A percentile compares a stretch with the other conserved stretches of the same genome.
Conservation (phyloP, 1,284 basidiomycete genomes). For the Ceratobasidium papillatum region DNA sequence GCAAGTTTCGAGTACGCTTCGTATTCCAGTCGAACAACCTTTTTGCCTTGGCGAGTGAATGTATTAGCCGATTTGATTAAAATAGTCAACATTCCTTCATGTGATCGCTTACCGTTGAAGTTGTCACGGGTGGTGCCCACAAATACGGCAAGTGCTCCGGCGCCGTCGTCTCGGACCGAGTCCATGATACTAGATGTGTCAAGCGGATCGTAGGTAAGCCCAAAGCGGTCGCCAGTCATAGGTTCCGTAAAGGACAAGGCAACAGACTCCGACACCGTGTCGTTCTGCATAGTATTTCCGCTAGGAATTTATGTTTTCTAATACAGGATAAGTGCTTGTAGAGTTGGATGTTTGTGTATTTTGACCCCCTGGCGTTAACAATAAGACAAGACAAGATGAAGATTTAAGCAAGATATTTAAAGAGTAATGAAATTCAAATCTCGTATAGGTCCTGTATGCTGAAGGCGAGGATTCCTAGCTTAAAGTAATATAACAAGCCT, state of each 20-base stretch:
- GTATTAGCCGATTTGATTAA: conserved; percentile 50
- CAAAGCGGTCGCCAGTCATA: conserved; percentile 58
- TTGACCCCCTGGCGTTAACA: too few relatives aligned
- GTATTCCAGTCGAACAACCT: conserved; percentile 79
- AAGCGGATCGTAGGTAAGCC: conserved; percentile 67
- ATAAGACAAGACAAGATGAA: too few relatives aligned
- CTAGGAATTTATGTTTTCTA: not conserved
- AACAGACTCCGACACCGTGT: conserved; percentile 9
- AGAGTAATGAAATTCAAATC: too few relatives aligned
- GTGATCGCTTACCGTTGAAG: conserved; percentile 58
- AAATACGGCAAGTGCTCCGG: conserved; percentile 78
- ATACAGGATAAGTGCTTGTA: too few relatives aligned
- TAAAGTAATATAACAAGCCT: not conserved
- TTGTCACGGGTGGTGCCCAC: conserved; percentile 75
- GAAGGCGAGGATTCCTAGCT: too few relatives aligned
- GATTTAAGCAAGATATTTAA: too few relatives aligned
- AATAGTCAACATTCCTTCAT: not conserved
- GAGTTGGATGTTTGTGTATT: too few relatives aligned
- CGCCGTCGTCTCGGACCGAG: conserved; percentile 67
- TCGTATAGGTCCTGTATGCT: too few relatives aligned
- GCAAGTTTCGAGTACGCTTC: conserved; percentile 82
- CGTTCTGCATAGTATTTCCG: not conserved
- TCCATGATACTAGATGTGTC: conserved; percentile 65
- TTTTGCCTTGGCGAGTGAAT: conserved; percentile 62
- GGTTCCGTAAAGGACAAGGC: conserved; percentile 6